A percentile compares a stretch with the other conserved stretches of the same genome.
phyloP scores from a whole-genome alignment of 2,329 filamentous ascomycete genomes.

The Calonectria pteridis region DNA sequence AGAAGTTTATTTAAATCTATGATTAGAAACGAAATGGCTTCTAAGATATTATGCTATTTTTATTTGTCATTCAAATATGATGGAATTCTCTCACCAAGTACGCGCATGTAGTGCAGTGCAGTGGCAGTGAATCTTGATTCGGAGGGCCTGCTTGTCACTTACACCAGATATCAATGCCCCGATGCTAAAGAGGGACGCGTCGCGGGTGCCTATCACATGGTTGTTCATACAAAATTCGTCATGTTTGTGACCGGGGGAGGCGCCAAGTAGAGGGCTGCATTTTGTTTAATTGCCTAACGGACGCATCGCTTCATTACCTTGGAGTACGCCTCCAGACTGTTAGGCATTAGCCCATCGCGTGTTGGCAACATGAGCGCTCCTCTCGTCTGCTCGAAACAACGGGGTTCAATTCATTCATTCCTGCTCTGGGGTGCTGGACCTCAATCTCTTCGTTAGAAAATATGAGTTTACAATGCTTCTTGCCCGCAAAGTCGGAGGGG shows the following conservation, averaged over 20 bases:
- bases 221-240: background rate
- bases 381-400: background rate
- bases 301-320: background rate
- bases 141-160: background rate
- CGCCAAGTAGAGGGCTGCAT: background rate
- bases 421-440: background rate
- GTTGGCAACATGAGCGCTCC: background rate
- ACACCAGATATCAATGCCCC: background rate
- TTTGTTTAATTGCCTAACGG: background rate
- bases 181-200: background rate
- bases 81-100: background rate
- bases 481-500: background rate
- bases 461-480: background rate
- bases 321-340: background rate
- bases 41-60: background rate
- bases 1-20: background rate
- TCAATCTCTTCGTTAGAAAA: background rate
- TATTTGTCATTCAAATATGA: background rate
- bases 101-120: accelerated
- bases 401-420: background rate
- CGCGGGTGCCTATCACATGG: background rate
- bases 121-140: background rate
- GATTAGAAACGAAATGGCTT: background rate
- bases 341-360: background rate
- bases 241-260: background rate